These are phyloP conservation scores for Diospyros lotus DNA, from an alignment of 148 eudicot species.

Conservation along the genomic window DNA sequence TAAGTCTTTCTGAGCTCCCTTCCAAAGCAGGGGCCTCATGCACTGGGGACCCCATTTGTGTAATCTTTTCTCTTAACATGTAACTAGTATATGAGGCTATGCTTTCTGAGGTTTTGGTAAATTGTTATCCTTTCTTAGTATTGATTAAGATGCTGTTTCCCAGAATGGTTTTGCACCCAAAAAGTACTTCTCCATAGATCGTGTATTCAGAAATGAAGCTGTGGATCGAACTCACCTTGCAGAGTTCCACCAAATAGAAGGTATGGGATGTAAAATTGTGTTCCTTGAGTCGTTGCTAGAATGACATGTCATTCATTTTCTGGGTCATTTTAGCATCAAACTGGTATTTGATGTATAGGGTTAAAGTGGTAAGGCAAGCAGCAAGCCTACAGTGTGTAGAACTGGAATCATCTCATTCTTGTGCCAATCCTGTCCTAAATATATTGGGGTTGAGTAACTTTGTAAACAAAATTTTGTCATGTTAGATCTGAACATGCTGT, in stretches of 20 bases:
- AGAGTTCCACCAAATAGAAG: constrained; percentile 97
- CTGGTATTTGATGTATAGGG: background rate
- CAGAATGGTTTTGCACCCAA: constrained; percentile 77
- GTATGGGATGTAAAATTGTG: constrained; percentile 26
- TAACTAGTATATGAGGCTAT: no score
- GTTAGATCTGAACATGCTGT: background rate
- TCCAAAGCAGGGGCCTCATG: no score
- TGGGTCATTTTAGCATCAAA: constrained; percentile 1
- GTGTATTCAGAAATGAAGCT: constrained; percentile 98
- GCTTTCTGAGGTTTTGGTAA: background rate
- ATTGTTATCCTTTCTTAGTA: background rate
- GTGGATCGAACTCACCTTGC: constrained; percentile 97
- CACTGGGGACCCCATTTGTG: no score
- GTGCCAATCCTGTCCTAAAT: background rate
- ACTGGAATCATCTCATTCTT: background rate
- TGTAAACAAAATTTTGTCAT: background rate
- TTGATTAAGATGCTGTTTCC: background rate
- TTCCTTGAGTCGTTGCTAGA: background rate
- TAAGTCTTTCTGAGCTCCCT: no score
- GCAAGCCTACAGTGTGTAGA: background rate
- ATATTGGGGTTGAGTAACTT: background rate
- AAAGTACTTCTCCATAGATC: constrained; percentile 85
- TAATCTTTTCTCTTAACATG: no score
- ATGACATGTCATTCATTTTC: background rate
- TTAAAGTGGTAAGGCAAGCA: background rate